A percentile compares a stretch with the other conserved stretches of the same genome.
Conservation (phyloP, 192 early-diverging fungal species). For the Coemansia sp. region DNA sequence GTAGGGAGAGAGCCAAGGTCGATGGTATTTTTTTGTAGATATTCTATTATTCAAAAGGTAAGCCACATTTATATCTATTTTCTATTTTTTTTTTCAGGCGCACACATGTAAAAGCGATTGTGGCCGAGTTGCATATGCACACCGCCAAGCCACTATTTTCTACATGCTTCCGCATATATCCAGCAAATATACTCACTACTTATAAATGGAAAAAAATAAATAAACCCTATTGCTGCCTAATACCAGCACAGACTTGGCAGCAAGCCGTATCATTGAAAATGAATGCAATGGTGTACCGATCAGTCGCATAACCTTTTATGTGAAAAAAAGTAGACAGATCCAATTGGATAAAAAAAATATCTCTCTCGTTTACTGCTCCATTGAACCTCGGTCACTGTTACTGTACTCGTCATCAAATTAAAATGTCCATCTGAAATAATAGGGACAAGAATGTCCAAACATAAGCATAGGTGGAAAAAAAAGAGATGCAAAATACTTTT, state of each 20-base stretch:
- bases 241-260: background rate
- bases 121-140: conserved; percentile 11
- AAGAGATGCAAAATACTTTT: background rate
- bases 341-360: background rate
- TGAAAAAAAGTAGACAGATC: background rate
- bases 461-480: background rate
- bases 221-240: background rate
- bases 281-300: background rate
- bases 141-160: background rate
- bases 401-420: conserved; percentile 1
- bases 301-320: background rate
- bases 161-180: background rate
- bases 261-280: background rate
- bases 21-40: background rate
- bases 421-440: background rate
- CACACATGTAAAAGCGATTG: background rate
- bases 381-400: background rate
- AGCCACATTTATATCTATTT: background rate
- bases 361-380: background rate
- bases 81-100: background rate
- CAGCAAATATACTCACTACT: background rate
- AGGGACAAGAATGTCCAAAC: background rate
- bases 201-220: background rate
- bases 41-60: background rate
- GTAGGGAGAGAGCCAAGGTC: background rate